phyloP scores from a whole-genome alignment of 768 basidiomycete species.

The Hericium alpestre region DNA sequence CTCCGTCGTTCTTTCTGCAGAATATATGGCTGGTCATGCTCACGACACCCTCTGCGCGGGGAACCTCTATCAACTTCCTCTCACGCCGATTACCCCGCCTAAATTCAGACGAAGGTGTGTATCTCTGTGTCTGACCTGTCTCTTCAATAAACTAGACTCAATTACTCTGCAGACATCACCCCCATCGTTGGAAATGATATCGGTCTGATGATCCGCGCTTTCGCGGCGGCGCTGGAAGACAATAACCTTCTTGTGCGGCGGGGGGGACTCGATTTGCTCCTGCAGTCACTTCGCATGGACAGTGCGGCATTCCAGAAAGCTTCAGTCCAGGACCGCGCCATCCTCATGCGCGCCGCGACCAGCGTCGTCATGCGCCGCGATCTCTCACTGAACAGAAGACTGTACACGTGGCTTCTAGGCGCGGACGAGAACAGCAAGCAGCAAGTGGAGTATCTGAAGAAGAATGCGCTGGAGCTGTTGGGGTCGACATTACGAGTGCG shows the following conservation, averaged over 20 bases:
- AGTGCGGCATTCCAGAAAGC: conserved; percentile 61
- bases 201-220: conserved; percentile 90
- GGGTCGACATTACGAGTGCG: conserved; percentile 56
- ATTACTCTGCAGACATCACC: conserved; percentile 40
- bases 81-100: conserved; percentile 66
- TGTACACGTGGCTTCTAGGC: conserved; percentile 91
- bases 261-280: conserved; percentile 73
- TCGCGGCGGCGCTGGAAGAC: conserved; percentile 85
- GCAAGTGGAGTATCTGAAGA: conserved; percentile 61
- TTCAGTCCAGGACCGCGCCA: conserved; percentile 59
- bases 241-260: conserved; percentile 86
- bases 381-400: conserved; percentile 80
- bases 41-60: conserved; percentile 76
- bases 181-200: conserved; percentile 74
- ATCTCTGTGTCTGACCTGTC: neutral
- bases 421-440: conserved; percentile 65
- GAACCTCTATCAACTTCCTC: conserved; percentile 81
- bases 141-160: neutral
- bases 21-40: conserved; percentile 92
- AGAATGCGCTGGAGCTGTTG: conserved; percentile 65
- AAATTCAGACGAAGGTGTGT: conserved; percentile 58
- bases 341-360: conserved; percentile 79
- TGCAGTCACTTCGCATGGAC: conserved; percentile 66
- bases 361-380: conserved; percentile 89
- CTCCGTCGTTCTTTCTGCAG: conserved; percentile 86